Evolutionary conservation across 805 yeast genomes (phyloP).

Genomic region (Candida suzukii): DNA sequence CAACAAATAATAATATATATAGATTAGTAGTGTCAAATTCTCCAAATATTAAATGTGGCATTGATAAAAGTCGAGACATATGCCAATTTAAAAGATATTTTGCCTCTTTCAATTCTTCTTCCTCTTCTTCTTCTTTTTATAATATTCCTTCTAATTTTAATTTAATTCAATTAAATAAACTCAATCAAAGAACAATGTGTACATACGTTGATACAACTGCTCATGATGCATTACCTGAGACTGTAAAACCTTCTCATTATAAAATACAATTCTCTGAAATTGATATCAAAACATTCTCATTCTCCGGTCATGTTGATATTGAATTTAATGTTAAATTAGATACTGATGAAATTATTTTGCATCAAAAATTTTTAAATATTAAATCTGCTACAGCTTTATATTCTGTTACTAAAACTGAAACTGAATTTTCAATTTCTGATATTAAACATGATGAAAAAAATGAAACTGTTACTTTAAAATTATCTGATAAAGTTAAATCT

Average conservation of each 20-base stretch:
- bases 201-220: slow-evolving; percentile 29
- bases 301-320: slow-evolving; percentile 47
- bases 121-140: not conserved
- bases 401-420: slow-evolving; percentile 14
- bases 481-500: slow-evolving; percentile 34
- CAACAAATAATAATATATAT: no score
- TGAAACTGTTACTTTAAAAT: slow-evolving; percentile 60
- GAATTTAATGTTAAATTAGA: slow-evolving; percentile 37
- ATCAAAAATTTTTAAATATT: slow-evolving; percentile 33
- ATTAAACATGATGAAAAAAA: slow-evolving; percentile 36
- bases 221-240: slow-evolving; percentile 35
- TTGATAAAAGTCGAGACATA: no score
- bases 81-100: no score
- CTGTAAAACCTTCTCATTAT: slow-evolving; percentile 75
- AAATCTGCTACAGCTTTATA: slow-evolving; percentile 8
- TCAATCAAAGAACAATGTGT: not conserved
- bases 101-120: no score
- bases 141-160: not conserved
- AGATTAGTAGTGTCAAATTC: no score
- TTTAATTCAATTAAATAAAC: not conserved
- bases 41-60: no score
- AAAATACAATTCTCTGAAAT: slow-evolving; percentile 49
- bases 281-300: slow-evolving; percentile 39
- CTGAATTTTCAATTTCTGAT: slow-evolving; percentile 14
- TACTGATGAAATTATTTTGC: slow-evolving; percentile 41